Evolutionary conservation across 768 basidiomycete genomes (phyloP).

Genomic region (Suillus fuscotomentosus): DNA sequence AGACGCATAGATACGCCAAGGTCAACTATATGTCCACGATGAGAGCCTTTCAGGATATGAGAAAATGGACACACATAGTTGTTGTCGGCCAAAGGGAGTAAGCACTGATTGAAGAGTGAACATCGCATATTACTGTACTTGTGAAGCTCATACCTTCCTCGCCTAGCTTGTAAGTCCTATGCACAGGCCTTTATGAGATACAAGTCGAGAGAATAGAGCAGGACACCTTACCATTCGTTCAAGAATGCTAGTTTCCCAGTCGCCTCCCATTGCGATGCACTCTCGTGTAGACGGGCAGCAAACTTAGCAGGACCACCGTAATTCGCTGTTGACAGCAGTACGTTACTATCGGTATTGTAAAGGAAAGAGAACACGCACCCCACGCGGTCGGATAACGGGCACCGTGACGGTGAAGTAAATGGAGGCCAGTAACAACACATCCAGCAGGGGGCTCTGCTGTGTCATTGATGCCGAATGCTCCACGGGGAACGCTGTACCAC

Average conservation of each 20-base stretch:
- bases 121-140: neutral
- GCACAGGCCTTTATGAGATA: neutral
- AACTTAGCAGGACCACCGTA: constrained; percentile 66
- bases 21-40: constrained; percentile 40
- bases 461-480: constrained; percentile 71
- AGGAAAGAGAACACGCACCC: constrained; percentile 39
- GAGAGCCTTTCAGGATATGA: neutral
- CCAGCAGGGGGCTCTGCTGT: constrained; percentile 66
- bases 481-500: constrained; percentile 73
- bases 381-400: constrained; percentile 70
- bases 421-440: constrained; percentile 71
- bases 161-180: constrained; percentile 87
- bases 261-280: constrained; percentile 59
- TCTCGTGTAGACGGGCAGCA: constrained; percentile 51
- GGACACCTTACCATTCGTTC: constrained; percentile 66
- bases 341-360: neutral
- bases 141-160: constrained; percentile 58
- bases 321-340: constrained; percentile 36
- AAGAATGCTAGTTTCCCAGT: constrained; percentile 69
- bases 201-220: constrained; percentile 1
- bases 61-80: constrained; percentile 57
- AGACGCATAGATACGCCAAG: constrained; percentile 70
- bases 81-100: constrained; percentile 89
- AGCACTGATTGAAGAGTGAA: constrained; percentile 45
- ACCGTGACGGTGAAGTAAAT: constrained; percentile 81